Percentiles rank a stretch among this genome's conserved stretches.
These are phyloP conservation scores for Penicillium psychrosexuale DNA, from an alignment of 2,329 filamentous ascomycete genomes.

Conservation along the genomic window DNA sequence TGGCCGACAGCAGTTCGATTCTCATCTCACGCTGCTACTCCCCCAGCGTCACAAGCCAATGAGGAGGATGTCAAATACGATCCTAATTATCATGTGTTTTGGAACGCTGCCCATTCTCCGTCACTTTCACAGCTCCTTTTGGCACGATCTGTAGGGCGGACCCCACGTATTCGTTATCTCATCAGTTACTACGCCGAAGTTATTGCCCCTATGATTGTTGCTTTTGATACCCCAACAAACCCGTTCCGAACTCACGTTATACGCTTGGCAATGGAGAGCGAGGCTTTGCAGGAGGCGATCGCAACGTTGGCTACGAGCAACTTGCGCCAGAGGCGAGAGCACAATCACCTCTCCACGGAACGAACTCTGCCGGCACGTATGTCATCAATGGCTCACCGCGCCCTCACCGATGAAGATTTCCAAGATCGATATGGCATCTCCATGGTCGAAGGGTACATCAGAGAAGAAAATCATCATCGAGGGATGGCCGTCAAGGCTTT, in stretches of 20 bases:
- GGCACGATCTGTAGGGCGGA: constrained; percentile 55
- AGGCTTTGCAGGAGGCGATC: constrained; percentile 86
- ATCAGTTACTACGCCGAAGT: constrained; percentile 92
- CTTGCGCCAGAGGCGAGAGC: constrained; percentile 70
- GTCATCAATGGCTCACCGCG: constrained; percentile 47
- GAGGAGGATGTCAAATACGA: constrained; percentile 20
- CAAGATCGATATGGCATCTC: constrained; percentile 42
- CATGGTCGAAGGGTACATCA: constrained; percentile 58
- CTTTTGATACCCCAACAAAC: constrained; percentile 81
- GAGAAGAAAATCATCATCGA: constrained; percentile 81
- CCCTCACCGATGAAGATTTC: constrained; percentile 39
- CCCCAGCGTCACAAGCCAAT: constrained; percentile 15
- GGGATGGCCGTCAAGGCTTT: constrained; percentile 77
- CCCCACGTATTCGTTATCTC: constrained; percentile 79
- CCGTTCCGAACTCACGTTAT: constrained; percentile 83
- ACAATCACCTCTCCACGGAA: constrained; percentile 53
- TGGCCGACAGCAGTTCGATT: constrained; percentile 16
- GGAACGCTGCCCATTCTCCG: constrained; percentile 26
- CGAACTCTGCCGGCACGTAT: constrained; percentile 50
- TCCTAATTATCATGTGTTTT: constrained; percentile 12
- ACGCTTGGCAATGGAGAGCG: constrained; percentile 70
- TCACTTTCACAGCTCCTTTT: constrained; percentile 38
- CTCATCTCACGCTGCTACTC: constrained; percentile 5
- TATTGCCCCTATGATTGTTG: constrained; percentile 87
- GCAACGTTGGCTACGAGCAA: constrained; percentile 88